Base-by-base conservation (phyloP, 306 rosid species). In the Notholithocarpus densiflorus region DNA sequence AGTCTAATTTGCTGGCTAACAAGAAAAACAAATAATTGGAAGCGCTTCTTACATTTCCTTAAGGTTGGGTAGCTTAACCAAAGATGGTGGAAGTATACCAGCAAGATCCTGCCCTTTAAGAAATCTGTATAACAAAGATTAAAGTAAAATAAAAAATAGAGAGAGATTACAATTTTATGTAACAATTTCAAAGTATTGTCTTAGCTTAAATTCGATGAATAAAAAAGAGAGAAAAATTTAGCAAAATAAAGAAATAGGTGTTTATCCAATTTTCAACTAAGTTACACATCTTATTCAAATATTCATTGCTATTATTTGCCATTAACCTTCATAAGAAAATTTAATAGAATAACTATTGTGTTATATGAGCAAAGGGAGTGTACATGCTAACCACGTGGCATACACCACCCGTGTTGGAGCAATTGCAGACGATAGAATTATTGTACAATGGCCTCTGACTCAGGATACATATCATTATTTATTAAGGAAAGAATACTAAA, bases 11-110 rank as follows among this genome's bases (percentile, higher is more conserved):
- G 53, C 17, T 48, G 20, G 66, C 1, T 54, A 59, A 37, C 21
- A 53, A 20, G 24, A 27, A 68, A 48, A 78, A 24, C 69, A 57
- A 5, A 26, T 70, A 56, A 27, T 5, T 17, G 27, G 37, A 23
- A 1, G 26, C 59, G 51, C 60, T 69, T n/a, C 86, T 2, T 83
- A 78, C 86, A 83, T 57, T 31, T 74, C 2, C 73, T 51, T 83
- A 8, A 83, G 77, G 80, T 74, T 68, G 32, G 80, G 77, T 34
- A 83, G 66, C 77, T 83, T 78, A 24, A 27, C 80, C 29, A 75
- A 27, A 2, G 86, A 52, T 65, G 82, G 31, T 45, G 86, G 80
- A 59, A 78, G 80, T 73, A 78, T 79, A 19, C 86, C 86, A 6
- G 37, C 80, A n/a, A 83, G 86, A 61, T 78, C 86, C 74, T 83